Conservation (phyloP, 2,329 filamentous ascomycete species). For the Colletotrichum agaves region DNA sequence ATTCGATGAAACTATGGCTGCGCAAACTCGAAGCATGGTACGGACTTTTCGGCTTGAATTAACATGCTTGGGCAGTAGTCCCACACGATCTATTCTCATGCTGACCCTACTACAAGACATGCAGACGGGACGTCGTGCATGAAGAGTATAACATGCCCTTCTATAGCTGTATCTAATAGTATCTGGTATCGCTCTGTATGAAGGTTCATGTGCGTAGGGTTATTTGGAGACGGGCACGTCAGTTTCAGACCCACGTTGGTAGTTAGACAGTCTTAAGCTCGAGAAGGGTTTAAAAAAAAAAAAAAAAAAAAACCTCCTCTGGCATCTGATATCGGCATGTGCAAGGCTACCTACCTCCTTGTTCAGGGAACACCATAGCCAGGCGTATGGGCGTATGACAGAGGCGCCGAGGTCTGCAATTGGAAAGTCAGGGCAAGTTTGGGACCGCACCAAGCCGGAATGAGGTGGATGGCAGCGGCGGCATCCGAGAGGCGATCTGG, state of each 20-base stretch:
- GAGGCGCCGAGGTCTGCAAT: slow-evolving; percentile 26
- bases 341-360: background rate
- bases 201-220: background rate
- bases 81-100: background rate
- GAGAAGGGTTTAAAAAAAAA: background rate
- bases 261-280: background rate
- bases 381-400: slow-evolving; percentile 30
- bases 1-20: background rate
- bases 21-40: too few relatives aligned
- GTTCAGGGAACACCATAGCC: slow-evolving; percentile 20
- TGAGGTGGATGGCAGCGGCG: slow-evolving; percentile 32
- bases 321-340: slow-evolving; percentile 11
- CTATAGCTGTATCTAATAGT: background rate
- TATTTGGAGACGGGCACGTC: background rate
- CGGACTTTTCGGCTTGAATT: too few relatives aligned
- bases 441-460: slow-evolving; percentile 32
- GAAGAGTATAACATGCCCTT: background rate
- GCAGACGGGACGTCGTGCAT: slow-evolving; percentile 13
- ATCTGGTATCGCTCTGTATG: background rate
- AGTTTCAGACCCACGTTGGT: background rate
- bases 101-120: slow-evolving; percentile 4
- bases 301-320: too few relatives aligned
- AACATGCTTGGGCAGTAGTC: background rate
- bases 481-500: slow-evolving; percentile 36
- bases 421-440: slow-evolving; percentile 24